phyloP scores from a whole-genome alignment of 169 alveolate species.

The Nephromyces sp. region DNA sequence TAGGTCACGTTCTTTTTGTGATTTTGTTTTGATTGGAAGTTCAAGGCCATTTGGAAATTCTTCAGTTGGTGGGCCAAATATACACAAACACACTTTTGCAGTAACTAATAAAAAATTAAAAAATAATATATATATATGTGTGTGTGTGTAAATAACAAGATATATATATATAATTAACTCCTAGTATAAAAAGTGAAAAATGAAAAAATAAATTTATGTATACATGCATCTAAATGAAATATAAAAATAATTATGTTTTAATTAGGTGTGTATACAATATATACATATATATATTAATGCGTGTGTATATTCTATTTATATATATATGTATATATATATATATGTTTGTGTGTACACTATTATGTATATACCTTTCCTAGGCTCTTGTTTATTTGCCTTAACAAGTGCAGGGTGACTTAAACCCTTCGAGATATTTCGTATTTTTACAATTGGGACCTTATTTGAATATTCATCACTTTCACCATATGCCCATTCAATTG shows the following conservation, averaged over 20 bases:
- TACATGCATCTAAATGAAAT: background rate
- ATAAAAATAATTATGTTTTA: background rate
- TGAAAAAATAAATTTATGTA: background rate
- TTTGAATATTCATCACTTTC: conserved; percentile 60
- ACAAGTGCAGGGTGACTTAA: conserved; percentile 65
- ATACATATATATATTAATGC: background rate
- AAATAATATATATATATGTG: background rate
- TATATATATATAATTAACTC: no score
- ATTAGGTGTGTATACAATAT: background rate
- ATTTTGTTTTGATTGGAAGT: conserved; percentile 68
- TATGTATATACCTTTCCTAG: conserved; percentile 46
- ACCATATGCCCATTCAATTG: conserved; percentile 75
- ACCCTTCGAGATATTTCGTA: conserved; percentile 77
- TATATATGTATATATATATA: background rate
- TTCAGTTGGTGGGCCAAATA: conserved; percentile 77
- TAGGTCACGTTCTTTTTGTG: conserved; percentile 72
- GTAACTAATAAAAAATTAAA: conserved; percentile 36
- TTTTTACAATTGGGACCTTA: conserved; percentile 67
- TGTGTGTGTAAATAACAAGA: no score
- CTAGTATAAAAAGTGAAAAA: background rate
- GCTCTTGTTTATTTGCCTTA: conserved; percentile 69
- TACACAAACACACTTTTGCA: conserved; percentile 56
- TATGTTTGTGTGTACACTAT: background rate
- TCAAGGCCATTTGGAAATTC: conserved; percentile 79
- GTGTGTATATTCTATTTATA: background rate